Base-by-base conservation (phyloP, 1,139 yeast genomes). In the Debaryomyces psychrophilus region DNA sequence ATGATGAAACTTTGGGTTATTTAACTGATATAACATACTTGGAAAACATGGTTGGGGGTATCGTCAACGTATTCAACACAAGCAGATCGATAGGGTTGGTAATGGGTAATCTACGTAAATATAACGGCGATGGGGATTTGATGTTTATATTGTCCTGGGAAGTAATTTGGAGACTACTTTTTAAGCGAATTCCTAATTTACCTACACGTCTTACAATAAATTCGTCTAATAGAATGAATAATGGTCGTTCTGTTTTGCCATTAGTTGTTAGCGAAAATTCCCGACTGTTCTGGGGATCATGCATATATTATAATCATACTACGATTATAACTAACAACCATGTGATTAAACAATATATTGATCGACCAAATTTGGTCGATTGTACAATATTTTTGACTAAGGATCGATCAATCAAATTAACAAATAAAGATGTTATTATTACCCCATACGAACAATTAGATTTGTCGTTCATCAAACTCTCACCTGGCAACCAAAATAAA, bases 41-140 rank as follows among this genome's bases (percentile, higher is more conserved):
- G 47, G 90, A 84, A 41, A 85, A 85, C 50, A 81, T 81, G 78
- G 71, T 74, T n/a, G 90, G 90, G 1, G 87, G 83, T 0, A 50
- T 76, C 2, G 86, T 71, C 1, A 48, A 47, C 17, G 31, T 15
- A 5, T 8, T 12, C n/a, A 27, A 44, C 2, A 41, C 31, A 2
- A 44, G 37, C 2, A 41, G 46, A 4, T 61, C 74, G 0, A 44
- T 81, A 3, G 92, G 90, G 0, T 56, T 85, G 31, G 75, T 85
- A 0, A 62, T 75, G 46, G 87, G 89, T 0, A 65, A 67, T 42
- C 50, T 84, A 18, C 57, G 68, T 14, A 82, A 82, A 57, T 42
- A 50, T 9, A 76, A 79, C 50, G 87, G 87, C 5, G 87, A 83
- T 52, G 90, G 90, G 1, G 83, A 82, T 27, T 60, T 85, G 47